Percentiles rank a stretch among this genome's conserved stretches.
Evolutionary conservation across 441 rosid genomes (phyloP).

Genomic region (Omphalea diandra): DNA sequence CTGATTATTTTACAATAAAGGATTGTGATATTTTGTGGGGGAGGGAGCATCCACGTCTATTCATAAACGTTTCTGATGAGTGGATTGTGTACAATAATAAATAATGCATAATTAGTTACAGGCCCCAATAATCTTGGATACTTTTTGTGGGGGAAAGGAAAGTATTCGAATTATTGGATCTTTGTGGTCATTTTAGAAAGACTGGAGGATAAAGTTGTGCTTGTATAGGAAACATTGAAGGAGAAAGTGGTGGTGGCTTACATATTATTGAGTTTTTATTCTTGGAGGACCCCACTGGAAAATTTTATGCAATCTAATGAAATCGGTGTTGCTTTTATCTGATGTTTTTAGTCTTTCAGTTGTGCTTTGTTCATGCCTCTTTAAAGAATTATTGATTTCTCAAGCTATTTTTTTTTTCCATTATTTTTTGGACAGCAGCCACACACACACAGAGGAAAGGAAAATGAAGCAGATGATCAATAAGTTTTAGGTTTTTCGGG

Average conservation of each 20-base stretch:
- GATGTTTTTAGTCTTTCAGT: too few species aligned
- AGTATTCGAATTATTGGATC: slow-evolving; percentile 5
- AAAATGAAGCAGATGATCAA: too few species aligned
- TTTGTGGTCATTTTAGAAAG: background rate
- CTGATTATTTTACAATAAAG: background rate
- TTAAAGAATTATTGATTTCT: too few species aligned
- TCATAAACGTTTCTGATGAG: background rate
- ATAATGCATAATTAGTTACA: slow-evolving; percentile 8
- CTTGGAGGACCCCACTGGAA: too few species aligned
- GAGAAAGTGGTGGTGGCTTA: background rate
- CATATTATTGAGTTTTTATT: too few species aligned
- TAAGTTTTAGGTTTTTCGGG: too few species aligned
- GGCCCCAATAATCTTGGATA: slow-evolving; percentile 2
- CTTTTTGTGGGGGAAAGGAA: slow-evolving; percentile 1
- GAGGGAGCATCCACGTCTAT: slow-evolving; percentile 14
- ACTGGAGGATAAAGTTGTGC: background rate
- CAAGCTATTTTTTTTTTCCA: too few species aligned
- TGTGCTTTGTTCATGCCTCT: too few species aligned
- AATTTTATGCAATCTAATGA: too few species aligned
- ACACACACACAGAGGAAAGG: too few species aligned
- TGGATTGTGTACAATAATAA: background rate
- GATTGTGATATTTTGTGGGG: slow-evolving; percentile 11
- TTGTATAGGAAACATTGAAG: background rate
- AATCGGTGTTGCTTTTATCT: too few species aligned
- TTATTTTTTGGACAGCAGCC: too few species aligned